Evolutionary conservation across 139 green algal species (phyloP), one percentile per base, ranked within the genome.

Genomic region (Volvox reticuliferus): DNA sequence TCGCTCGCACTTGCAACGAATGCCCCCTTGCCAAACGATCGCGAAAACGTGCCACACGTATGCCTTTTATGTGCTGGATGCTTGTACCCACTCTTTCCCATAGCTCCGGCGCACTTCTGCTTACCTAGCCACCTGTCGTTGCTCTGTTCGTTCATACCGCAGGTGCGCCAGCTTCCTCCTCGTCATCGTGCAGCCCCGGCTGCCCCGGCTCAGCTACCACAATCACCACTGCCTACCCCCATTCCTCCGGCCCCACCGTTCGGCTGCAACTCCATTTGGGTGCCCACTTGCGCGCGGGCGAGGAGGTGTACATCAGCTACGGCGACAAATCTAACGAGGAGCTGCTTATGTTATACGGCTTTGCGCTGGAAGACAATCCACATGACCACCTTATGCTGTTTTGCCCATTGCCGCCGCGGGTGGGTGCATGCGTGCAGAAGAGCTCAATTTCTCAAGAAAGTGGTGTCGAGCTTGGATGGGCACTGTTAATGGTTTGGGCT

Each of bases 331-430:
- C 90, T 85, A 98, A 98, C 37, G 97, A 99, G 90, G 95, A 98
- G 93, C 91, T 99, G 88, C 92, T 99, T 36, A 95, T 98, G 78
- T 90, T 96, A 36, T 97, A 99, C 88, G 97, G 97, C 24, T 98
- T 98, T 91, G 92, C 95, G 63, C 44, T 91, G 68, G 36, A 63
- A 2, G 61, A 91, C 83, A 98, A 98, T 91, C 92, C 95, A 0
- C 32, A 96, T 91, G 97, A 98, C 76, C 63, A 88, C 50, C 91
- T 98, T 50, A 98, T 97, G 93, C 63, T 98, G 71, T 80, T 87
- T 77, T 97, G 92, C 86, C 96, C 96, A 12, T 75, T 97, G 84
- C 93, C 95, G 61, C 88, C 91, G 6, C 19, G 69, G 82, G 69
- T 86, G 16, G 0, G 65, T 24, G 65, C 21, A 73, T 24, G 65